Evolutionary conservation across 1,139 yeast genomes (phyloP).

Genomic region (Debaryomyces nepalensis): DNA sequence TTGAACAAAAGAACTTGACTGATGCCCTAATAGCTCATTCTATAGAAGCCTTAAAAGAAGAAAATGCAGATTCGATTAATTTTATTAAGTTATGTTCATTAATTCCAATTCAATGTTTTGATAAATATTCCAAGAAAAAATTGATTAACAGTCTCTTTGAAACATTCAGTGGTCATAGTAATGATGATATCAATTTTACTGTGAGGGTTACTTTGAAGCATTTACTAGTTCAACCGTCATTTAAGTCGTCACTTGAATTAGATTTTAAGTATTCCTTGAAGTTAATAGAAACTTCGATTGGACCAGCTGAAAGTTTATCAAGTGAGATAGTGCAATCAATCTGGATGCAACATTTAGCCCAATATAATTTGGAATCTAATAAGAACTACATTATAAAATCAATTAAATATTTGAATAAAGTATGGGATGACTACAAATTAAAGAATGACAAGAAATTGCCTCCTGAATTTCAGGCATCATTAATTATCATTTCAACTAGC

Average conservation of each 20-base stretch:
- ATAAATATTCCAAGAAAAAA: slow-evolving; percentile 43
- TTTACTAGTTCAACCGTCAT: slow-evolving; percentile 53
- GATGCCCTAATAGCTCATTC: slow-evolving; percentile 30
- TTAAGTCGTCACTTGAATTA: slow-evolving; percentile 53
- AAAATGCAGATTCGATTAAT: slow-evolving; percentile 8
- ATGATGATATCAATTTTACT: slow-evolving; percentile 14
- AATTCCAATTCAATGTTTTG: slow-evolving; percentile 57
- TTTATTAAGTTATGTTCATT: slow-evolving; percentile 20
- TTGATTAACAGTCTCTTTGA: slow-evolving; percentile 39
- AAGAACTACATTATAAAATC: slow-evolving; percentile 21
- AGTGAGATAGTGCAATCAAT: slow-evolving; percentile 27
- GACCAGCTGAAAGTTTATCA: slow-evolving; percentile 20
- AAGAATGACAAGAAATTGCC: slow-evolving; percentile 13
- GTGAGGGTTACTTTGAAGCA: slow-evolving; percentile 32
- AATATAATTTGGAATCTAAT: slow-evolving; percentile 25
- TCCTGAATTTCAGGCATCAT: slow-evolving; percentile 23
- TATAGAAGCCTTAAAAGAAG: slow-evolving; percentile 9
- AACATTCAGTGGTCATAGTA: slow-evolving; percentile 8
- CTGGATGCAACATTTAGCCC: slow-evolving; percentile 37
- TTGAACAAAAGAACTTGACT: slow-evolving; percentile 49
- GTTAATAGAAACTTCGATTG: slow-evolving; percentile 23
- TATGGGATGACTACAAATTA: slow-evolving; percentile 5
- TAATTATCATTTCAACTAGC: slow-evolving; percentile 19
- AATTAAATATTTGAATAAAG: slow-evolving; percentile 17
- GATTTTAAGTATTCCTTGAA: slow-evolving; percentile 32